Evolutionary conservation across 129 eudicot genomes (phyloP), one percentile per base, ranked within the genome.

Genomic region (Cynara cardunculus): DNA sequence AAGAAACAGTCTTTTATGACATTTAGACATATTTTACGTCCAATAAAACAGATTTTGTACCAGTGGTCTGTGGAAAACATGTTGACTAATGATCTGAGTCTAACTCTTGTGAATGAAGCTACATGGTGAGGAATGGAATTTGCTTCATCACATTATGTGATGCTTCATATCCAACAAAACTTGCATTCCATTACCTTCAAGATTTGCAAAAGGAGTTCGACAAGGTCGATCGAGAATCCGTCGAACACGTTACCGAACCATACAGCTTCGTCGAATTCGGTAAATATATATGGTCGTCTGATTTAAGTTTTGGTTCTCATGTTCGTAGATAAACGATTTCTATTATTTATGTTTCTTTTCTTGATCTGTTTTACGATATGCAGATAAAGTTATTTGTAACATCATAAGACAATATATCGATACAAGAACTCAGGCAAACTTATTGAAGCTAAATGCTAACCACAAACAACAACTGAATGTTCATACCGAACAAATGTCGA

Each of bases 351-450:
- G 7, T 61, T 41, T 62, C 7, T 61, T 65, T 65, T 65, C 3
- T 35, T 66, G 72, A 11, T 21, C 27, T 25, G 5, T 80, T 5
- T 37, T 64, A 21, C 25, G 69, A 26, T n/a, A n/a, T 19, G 39
- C 86, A 86, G 90, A 80, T 72, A 35, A 85, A 61, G 49, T 88
- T 19, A 90, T 90, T 77, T 70, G 90, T 26, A 90, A 78, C 66
- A 81, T 86, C 12, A 82, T 72, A 83, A 84, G 87, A 78, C 87
- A 88, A 75, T 85, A 86, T 79, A 27, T 77, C 1, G 90, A 90
- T 81, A 83, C 88, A 80, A 88, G 96, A 67, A 90, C 92, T 74
- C 96, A 88, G 25, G 64, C 88, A 28, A 88, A 90, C 74, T 71
- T 90, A 32, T 88, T 83, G 14, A 90, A 90, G 87, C 77, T 90